A percentile compares a stretch with the other conserved stretches of the same genome.
These are phyloP conservation scores for Fraxinus cuspidata DNA, from an alignment of 257 asterid genomes.

Conservation along the genomic window DNA sequence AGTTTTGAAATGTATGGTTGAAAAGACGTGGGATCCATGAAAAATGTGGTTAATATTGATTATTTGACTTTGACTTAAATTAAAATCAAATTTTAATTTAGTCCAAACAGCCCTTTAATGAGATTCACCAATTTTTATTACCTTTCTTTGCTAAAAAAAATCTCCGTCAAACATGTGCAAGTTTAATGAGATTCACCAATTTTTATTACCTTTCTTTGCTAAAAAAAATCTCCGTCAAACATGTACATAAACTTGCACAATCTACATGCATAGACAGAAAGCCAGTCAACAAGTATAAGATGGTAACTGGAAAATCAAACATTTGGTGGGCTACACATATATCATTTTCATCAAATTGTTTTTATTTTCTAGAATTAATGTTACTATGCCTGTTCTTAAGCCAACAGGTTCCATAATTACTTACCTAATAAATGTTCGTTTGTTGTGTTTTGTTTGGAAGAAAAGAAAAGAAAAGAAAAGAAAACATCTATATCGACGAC, in stretches of 20 bases:
- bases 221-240: no score
- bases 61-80: no score
- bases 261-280: neutral
- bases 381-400: conserved; percentile 22
- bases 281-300: neutral
- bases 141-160: neutral
- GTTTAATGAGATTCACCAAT: no score
- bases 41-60: no score
- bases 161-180: neutral
- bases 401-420: conserved; percentile 44
- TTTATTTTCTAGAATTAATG: neutral
- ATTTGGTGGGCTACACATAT: neutral
- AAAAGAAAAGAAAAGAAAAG: no score
- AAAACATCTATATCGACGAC: conserved; percentile 8
- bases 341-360: neutral
- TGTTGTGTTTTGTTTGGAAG: conserved; percentile 27
- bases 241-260: neutral
- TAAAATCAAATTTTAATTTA: no score
- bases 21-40: no score
- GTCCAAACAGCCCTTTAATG: no score
- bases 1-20: no score
- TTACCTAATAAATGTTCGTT: conserved; percentile 26
- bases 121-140: no score
- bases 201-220: neutral
- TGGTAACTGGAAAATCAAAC: neutral